Evolutionary conservation across 1,284 basidiomycete genomes (phyloP).

Genomic region (Sanghuangporus weigelae): DNA sequence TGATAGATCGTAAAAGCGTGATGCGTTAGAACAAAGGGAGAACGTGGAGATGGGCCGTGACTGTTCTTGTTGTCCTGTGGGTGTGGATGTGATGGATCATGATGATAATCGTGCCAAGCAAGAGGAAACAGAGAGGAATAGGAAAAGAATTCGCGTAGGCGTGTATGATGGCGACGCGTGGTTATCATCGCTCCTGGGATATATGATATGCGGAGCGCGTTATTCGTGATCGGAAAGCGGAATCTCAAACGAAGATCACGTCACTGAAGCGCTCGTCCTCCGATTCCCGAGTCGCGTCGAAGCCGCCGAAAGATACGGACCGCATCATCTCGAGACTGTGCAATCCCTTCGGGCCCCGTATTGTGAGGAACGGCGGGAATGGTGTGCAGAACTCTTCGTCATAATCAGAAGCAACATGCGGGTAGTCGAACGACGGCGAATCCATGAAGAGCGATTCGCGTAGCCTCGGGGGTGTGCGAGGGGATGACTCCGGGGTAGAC

Average conservation of each 20-base stretch:
- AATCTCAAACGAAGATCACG: constrained; percentile 20
- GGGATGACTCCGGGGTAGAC: constrained; percentile 16
- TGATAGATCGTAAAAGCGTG: neutral
- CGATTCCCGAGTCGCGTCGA: constrained; percentile 17
- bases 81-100: neutral
- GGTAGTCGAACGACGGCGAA: neutral
- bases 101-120: neutral
- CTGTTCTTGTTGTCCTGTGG: constrained; percentile 4
- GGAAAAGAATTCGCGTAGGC: neutral
- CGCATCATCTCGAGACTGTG: constrained; percentile 19
- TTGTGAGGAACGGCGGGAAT: constrained; percentile 20
- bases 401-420: neutral
- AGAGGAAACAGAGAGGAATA: neutral
- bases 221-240: neutral
- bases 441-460: constrained; percentile 6
- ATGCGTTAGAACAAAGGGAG: neutral
- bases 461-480: neutral
- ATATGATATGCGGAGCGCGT: neutral
- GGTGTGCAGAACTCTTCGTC: neutral
- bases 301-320: constrained; percentile 25
- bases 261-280: constrained; percentile 25
- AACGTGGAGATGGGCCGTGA: neutral
- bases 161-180: constrained; percentile 5
- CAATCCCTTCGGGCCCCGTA: constrained; percentile 21
- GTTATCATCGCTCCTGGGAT: neutral